Evolutionary conservation across 805 yeast species (phyloP), one percentile per base, ranked within the genome.

Genomic region (Nakazawaea ambrosiae): DNA sequence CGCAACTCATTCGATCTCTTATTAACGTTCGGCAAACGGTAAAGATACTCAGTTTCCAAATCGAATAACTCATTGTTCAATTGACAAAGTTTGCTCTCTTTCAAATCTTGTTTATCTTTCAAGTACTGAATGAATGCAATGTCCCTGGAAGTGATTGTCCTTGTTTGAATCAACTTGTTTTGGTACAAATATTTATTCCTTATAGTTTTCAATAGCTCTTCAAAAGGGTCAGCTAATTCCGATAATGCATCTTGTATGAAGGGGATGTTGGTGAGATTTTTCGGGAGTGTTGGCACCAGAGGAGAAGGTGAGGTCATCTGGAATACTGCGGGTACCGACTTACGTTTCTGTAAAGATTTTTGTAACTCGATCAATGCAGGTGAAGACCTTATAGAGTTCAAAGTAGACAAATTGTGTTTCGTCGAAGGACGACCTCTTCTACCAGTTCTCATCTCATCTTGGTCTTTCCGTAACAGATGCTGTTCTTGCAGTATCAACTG

Each of bases 171-270:
- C 5, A 38, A 18, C 5, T 20, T 12, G 4, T 15, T 23, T 28
- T 37, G 36, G 27, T 27, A 32, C 3, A 12, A n/a, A 17, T 20
- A 37, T 22, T 43, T 46, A 12, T 41, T 33, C 27, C 38, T 47
- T 4, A 49, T 28, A 4, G 42, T 26, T 8, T 36, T 6, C 9
- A 54, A 23, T 1, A 31, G 14, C 6, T 34, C 35, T 20, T 38
- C 43, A 31, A 35, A 49, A 1, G 54, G 49, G 20, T 38, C 27
- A 12, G 25, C 4, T 44, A 15, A 11, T 15, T 36, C 23, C 4
- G 47, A 45, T 36, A 55, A 54, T 1, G 50, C 34, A 8, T 47
- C 49, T 8, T 49, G 38, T 30, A 53, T 51, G 1, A 51, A 43
- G 0, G 54, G 52, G 1, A 51, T 3, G 15, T n/a, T 23, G n/a